These are phyloP conservation scores for Cladosporium sp. DNA, from an alignment of 2,329 filamentous ascomycete species.

Conservation along the genomic window DNA sequence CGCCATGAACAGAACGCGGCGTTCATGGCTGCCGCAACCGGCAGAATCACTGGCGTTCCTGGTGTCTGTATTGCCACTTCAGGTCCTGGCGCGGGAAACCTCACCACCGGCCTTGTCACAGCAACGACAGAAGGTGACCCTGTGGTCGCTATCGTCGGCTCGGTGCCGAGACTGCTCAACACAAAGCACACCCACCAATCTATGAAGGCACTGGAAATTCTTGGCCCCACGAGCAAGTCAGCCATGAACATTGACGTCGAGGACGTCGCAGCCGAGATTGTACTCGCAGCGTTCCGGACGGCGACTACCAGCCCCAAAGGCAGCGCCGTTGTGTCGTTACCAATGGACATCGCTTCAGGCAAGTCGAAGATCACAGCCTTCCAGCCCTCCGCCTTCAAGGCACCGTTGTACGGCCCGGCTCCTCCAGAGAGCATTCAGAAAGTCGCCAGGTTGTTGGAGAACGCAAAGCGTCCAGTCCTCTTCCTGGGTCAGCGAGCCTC, in stretches of 20 bases:
- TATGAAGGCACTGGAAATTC: slow-evolving; percentile 40
- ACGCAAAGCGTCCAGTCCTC: slow-evolving; percentile 36
- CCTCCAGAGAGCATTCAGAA: slow-evolving; percentile 27
- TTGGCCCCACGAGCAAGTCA: slow-evolving; percentile 40
- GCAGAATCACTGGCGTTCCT: slow-evolving; percentile 41
- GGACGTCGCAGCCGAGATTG: slow-evolving; percentile 44
- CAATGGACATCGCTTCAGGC: slow-evolving; percentile 39
- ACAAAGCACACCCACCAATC: slow-evolving; percentile 45
- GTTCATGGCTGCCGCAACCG: slow-evolving; percentile 44
- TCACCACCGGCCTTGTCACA: slow-evolving; percentile 42
- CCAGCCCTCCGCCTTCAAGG: slow-evolving; percentile 33
- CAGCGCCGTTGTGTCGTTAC: slow-evolving; percentile 39
- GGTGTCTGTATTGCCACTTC: slow-evolving; percentile 45
- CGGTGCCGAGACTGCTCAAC: slow-evolving; percentile 39
- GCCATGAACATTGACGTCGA: slow-evolving; percentile 39
- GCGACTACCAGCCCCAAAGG: slow-evolving; percentile 39
- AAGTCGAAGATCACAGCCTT: slow-evolving; percentile 37
- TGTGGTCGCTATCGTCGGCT: slow-evolving; percentile 45
- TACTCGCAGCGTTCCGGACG: slow-evolving; percentile 41
- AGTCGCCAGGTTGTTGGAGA: slow-evolving; percentile 30
- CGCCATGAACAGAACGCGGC: slow-evolving; percentile 47
- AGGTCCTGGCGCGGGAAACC: slow-evolving; percentile 43
- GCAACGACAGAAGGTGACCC: slow-evolving; percentile 45
- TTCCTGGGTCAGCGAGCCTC: slow-evolving; percentile 43
- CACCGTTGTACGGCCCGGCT: slow-evolving; percentile 38